phyloP scores from a whole-genome alignment of 768 basidiomycete species.

The Lactarius sanguifluus region DNA sequence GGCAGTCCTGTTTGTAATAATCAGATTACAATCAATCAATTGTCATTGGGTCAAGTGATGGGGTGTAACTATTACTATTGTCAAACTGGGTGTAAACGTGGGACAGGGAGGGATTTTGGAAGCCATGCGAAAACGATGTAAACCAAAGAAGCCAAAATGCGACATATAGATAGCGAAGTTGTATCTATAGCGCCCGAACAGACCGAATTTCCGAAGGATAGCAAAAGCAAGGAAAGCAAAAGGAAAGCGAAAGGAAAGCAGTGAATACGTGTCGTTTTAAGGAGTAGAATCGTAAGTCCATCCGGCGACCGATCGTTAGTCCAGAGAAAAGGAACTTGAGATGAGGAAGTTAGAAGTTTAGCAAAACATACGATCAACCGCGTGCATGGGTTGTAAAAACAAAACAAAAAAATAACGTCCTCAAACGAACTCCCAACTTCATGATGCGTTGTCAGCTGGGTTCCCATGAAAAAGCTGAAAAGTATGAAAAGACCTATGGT shows the following conservation, averaged over 20 bases:
- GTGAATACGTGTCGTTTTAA: not conserved
- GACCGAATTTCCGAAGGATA: not conserved
- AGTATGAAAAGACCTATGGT: not conserved
- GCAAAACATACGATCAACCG: not conserved
- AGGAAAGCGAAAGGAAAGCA: not conserved
- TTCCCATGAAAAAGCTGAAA: constrained; percentile 23
- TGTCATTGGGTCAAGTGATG: too few relatives aligned
- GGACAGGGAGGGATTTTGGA: too few relatives aligned
- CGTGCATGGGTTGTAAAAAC: not conserved
- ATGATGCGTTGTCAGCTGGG: not conserved
- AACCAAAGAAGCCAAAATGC: not conserved
- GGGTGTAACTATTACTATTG: not conserved
- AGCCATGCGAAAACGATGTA: not conserved
- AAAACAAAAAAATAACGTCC: not conserved
- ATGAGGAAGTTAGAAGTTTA: too few relatives aligned
- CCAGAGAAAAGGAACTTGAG: not conserved
- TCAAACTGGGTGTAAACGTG: not conserved
- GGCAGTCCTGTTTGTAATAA: too few relatives aligned
- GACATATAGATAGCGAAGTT: not conserved
- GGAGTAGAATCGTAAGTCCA: too few relatives aligned
- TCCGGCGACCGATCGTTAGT: not conserved
- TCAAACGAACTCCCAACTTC: not conserved
- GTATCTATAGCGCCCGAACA: not conserved
- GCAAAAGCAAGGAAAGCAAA: not conserved
- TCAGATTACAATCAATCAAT: too few relatives aligned